phyloP scores from a whole-genome alignment of 139 green algal species.

The Microglena sp. region DNA sequence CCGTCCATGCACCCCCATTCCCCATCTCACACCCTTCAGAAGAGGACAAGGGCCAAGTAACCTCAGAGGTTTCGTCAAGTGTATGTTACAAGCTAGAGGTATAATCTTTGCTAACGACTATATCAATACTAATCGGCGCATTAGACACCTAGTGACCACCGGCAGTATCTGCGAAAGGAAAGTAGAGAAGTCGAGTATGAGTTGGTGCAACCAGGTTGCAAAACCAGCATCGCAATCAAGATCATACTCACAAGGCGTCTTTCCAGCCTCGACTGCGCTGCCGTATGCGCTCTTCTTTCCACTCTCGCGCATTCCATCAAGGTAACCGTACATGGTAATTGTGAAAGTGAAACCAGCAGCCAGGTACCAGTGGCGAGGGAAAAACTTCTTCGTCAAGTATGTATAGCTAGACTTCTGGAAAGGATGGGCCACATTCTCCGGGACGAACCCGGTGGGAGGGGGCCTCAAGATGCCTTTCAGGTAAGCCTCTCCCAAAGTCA shows the following conservation, averaged over 20 bases:
- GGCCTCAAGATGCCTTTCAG: constrained; percentile 40
- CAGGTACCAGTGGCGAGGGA: constrained; percentile 39
- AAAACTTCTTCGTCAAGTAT: constrained; percentile 38
- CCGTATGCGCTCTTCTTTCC: constrained; percentile 43
- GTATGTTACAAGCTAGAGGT: no score
- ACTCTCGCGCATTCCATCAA: constrained; percentile 25
- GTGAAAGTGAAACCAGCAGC: constrained; percentile 33
- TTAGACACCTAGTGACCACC: no score
- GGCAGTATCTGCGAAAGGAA: no score
- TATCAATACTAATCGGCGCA: no score
- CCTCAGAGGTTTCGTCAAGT: no score
- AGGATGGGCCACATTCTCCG: constrained; percentile 34
- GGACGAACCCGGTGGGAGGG: constrained; percentile 26
- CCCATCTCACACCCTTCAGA: no score
- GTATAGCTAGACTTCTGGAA: constrained; percentile 44
- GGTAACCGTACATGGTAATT: constrained; percentile 29
- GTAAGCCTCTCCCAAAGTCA: constrained; percentile 29
- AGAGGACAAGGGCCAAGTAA: no score
- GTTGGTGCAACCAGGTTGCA: no score
- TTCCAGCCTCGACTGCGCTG: constrained; percentile 26
- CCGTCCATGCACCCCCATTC: no score
- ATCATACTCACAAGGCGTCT: constrained; percentile 40
- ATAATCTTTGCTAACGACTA: no score
- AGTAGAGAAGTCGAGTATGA: no score
- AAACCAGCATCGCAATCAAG: no score